A percentile compares a stretch with the other conserved stretches of the same genome.
These are phyloP conservation scores for Pleurotus djamor DNA, from an alignment of 768 basidiomycete species.

Conservation along the genomic window DNA sequence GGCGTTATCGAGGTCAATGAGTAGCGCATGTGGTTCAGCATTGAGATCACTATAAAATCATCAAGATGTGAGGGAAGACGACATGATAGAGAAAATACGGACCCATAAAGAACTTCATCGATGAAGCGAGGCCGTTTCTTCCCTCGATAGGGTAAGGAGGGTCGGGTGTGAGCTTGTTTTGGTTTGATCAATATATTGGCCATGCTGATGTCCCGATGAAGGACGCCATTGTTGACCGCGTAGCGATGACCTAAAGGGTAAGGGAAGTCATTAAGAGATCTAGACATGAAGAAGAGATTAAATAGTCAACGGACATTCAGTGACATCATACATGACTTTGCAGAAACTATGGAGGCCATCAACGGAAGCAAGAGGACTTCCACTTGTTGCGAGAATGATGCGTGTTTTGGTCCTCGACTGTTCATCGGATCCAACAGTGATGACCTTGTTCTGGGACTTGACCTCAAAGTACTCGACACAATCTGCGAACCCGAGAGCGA, in stretches of 20 bases:
- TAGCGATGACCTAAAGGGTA: background rate
- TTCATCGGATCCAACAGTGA: background rate
- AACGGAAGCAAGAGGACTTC: background rate
- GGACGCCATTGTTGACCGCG: background rate
- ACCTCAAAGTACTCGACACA: background rate
- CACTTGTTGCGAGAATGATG: background rate
- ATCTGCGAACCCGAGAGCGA: background rate
- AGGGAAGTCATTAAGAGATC: background rate
- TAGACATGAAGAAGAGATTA: background rate
- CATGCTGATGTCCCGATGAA: slow-evolving; percentile 7
- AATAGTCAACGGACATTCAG: background rate
- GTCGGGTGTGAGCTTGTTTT: background rate
- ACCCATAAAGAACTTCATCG: background rate
- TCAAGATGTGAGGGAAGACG: no score
- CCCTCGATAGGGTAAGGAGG: background rate
- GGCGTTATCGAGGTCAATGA: background rate
- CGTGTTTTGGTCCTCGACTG: slow-evolving; percentile 1
- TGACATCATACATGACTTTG: slow-evolving; percentile 3
- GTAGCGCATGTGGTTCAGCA: background rate
- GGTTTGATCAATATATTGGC: background rate
- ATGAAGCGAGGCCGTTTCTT: slow-evolving; percentile 1
- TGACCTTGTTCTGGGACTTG: background rate
- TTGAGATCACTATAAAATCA: no score
- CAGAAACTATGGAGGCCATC: background rate
- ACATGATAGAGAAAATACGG: background rate